Conservation (phyloP, 2,329 filamentous ascomycete genomes). For the Talaromyces islandicus region DNA sequence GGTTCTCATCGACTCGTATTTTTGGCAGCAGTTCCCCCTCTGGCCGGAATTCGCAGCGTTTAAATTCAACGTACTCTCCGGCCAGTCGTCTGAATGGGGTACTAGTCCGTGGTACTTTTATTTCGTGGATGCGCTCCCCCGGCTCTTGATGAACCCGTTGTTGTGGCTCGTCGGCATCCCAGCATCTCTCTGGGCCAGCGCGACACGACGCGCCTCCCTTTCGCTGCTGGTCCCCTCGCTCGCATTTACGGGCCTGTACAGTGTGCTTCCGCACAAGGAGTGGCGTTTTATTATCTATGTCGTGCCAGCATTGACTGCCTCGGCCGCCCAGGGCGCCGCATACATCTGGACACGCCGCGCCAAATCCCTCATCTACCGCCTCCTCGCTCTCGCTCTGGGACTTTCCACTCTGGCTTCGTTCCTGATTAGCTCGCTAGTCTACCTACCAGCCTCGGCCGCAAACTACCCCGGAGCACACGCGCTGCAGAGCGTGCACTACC, state of each 20-base stretch:
- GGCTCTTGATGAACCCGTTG: constrained; percentile 75
- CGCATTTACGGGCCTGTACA: constrained; percentile 73
- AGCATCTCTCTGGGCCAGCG: constrained; percentile 45
- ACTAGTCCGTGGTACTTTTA: constrained; percentile 82
- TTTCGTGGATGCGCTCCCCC: constrained; percentile 72
- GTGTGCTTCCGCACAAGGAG: constrained; percentile 89
- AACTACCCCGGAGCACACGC: constrained; percentile 93
- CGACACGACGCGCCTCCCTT: constrained; percentile 46
- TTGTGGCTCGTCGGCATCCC: constrained; percentile 49
- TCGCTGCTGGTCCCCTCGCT: constrained; percentile 60
- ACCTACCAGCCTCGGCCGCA: constrained; percentile 74
- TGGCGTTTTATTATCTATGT: constrained; percentile 90
- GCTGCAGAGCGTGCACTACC: constrained; percentile 43
- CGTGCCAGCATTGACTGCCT: constrained; percentile 72
- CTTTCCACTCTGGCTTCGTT: constrained; percentile 58
- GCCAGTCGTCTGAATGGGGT: constrained; percentile 82
- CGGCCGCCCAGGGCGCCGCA: constrained; percentile 66
- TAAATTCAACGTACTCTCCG: constrained; percentile 81
- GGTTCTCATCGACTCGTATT: constrained; percentile 78
- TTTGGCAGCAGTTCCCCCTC: constrained; percentile 72
- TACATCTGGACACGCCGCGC: constrained; percentile 61
- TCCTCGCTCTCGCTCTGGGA: constrained; percentile 52
- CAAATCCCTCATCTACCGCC: constrained; percentile 53
- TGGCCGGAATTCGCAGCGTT: constrained; percentile 93
- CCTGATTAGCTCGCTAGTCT: constrained; percentile 57